A percentile compares a stretch with the other conserved stretches of the same genome.
Evolutionary conservation across 768 basidiomycete species (phyloP).

Genomic region (Rhodotorula paludigena): DNA sequence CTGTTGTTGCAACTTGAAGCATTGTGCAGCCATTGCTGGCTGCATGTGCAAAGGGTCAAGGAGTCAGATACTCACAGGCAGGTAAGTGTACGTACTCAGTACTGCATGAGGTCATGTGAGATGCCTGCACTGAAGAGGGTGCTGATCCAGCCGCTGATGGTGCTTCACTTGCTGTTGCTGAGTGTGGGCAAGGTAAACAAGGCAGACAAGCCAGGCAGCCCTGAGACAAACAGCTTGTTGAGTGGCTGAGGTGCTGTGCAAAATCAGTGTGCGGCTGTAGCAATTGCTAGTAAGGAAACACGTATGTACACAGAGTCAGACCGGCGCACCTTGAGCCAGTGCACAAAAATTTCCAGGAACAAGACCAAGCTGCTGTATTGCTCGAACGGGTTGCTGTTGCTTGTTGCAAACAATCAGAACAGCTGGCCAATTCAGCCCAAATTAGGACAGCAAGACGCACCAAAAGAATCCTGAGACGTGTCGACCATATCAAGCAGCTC

Average conservation of each 20-base stretch:
- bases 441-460: not conserved
- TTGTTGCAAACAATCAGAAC: not conserved
- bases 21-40: slow-evolving; percentile 46
- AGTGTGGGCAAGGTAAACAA: slow-evolving; percentile 1
- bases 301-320: fast-evolving
- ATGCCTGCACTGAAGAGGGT: slow-evolving; percentile 41
- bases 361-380: slow-evolving; percentile 25
- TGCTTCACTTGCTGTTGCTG: slow-evolving; percentile 6
- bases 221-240: slow-evolving; percentile 4
- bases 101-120: slow-evolving; percentile 42
- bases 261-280: slow-evolving; percentile 21
- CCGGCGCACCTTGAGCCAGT: slow-evolving; percentile 15
- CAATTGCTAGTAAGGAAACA: fast-evolving
- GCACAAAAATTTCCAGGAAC: slow-evolving; percentile 21
- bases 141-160: slow-evolving; percentile 34
- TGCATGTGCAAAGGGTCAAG: not conserved
- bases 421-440: not conserved
- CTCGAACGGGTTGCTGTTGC: slow-evolving; percentile 26
- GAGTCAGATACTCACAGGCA: too few relatives aligned
- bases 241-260: slow-evolving; percentile 26
- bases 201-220: slow-evolving; percentile 12
- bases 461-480: slow-evolving; percentile 6
- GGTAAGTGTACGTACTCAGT: not conserved
- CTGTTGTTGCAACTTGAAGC: slow-evolving; percentile 45
- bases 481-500: slow-evolving; percentile 24